Evolutionary conservation across 495 filamentous ascomycete species (phyloP), one percentile per base, ranked within the genome.

Genomic region (Cercophora newfieldiana): DNA sequence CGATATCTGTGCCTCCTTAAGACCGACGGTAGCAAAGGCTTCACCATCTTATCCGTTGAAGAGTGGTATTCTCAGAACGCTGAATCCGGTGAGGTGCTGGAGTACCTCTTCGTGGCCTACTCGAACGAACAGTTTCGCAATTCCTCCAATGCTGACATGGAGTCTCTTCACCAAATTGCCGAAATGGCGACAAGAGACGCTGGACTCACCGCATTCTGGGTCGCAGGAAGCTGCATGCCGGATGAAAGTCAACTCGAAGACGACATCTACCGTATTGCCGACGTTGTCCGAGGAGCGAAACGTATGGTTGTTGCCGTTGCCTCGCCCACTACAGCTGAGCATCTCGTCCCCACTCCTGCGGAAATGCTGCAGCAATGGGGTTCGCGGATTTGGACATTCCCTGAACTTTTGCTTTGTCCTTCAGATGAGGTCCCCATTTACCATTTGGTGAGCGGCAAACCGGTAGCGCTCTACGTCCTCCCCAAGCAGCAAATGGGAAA

Each of bases 261-360:
- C 51, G 59, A 70, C 14, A 61, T 68, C 19, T 68, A 65, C 31
- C 66, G 66, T 26, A 67, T 70, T 37, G 63, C 61, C 4, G 68
- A 70, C 51, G 48, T 59, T 3, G 44, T 68, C 29, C 66, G 68
- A 31, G 68, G 61, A 26, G 66, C 68, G 16, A 33, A 65, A 0
- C 16, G 18, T 8, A 55, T 70, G 30, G 53, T 67, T 22, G 57
- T 70, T 29, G 57, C 57, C 21, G 33, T 60, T 16, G 57, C 29
- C 18, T 10, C 57, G 7, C 31, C 31, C 30, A 29, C 54, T 22
- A n/a, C 24, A 18, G 25, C 25, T 14, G 10, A 14, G 37, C 3
- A 4, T 44, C 37, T 44, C 10, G 37, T 44, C 37, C 37, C 37
- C 25, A 29, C 26, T 29, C 55, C 47, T 61, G 59, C 28, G 30